Evolutionary conservation across 441 rosid species (phyloP).

Genomic region (Kokia cookei): DNA sequence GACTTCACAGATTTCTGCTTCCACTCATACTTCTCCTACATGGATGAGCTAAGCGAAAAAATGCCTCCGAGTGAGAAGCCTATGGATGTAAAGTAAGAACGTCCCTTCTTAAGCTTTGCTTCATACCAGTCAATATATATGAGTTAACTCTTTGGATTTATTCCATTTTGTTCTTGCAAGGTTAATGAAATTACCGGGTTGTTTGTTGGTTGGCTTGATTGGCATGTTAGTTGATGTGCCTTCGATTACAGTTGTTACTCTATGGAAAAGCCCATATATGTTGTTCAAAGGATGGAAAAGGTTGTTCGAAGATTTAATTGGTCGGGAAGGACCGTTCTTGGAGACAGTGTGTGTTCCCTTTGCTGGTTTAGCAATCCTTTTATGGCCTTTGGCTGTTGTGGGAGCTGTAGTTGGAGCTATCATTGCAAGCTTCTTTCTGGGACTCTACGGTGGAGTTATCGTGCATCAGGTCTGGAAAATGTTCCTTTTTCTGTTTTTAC

Average conservation of each 20-base stretch:
- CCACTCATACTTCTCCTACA: conserved; percentile 81
- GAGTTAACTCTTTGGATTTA: background rate
- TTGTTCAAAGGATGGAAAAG: conserved; percentile 84
- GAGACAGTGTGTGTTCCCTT: conserved; percentile 88
- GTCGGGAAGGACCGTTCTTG: conserved; percentile 87
- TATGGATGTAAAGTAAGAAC: conserved; percentile 47
- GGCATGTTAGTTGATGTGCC: conserved; percentile 61
- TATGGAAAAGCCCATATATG: conserved; percentile 87
- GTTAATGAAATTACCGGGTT: conserved; percentile 56
- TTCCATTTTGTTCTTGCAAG: conserved; percentile 25
- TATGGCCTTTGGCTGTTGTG: conserved; percentile 82
- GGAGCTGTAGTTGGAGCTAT: conserved; percentile 60
- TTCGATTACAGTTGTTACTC: conserved; percentile 54
- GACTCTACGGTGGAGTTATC: conserved; percentile 64
- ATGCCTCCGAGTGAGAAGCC: conserved; percentile 47
- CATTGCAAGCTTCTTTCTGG: conserved; percentile 61
- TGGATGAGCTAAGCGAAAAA: conserved; percentile 74
- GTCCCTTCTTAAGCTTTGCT: background rate
- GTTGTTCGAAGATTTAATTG: conserved; percentile 78
- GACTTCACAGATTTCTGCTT: conserved; percentile 84
- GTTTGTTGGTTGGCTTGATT: conserved; percentile 51
- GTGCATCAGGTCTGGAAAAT: conserved; percentile 61
- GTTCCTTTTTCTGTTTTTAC: background rate
- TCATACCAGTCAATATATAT: background rate
- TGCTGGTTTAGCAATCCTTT: conserved; percentile 74